Evolutionary conservation across 805 yeast genomes (phyloP), one percentile per base, ranked within the genome.

Genomic region (Blastobotrys chiropterorum): DNA sequence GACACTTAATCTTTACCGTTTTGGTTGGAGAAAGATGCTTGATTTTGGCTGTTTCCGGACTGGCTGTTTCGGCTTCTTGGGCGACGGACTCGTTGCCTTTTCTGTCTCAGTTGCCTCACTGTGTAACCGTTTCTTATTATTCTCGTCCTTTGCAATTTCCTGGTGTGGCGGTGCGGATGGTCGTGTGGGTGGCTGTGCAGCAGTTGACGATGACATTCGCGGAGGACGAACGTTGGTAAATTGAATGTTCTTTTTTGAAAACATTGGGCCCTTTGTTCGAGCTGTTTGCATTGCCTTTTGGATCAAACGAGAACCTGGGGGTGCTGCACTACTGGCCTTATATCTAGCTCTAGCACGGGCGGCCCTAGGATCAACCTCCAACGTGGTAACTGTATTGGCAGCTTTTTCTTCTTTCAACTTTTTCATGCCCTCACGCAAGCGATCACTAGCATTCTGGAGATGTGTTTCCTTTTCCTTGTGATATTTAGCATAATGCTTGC

Each of bases 401-500:
- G 55, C 62, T 42, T 61, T 60, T 41, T 61, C 64, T 47, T 56
- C 38, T 21, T 59, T 55, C 53, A 56, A 53, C 55, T 61, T 60
- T 34, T 57, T 55, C 56, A 66, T 66, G 42, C 61, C 61, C 19
- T 56, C 57, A 4, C 64, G 56, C 20, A 68, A 58, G 30, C 72
- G 55, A 19, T 67, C 67, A 49, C 77, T 72, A 48, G 75, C 78
- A 8, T 71, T 69, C 45, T 72, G 73, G 52, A 75, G 57, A 53
- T 72, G 78, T 2, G 72, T 73, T 48, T 77, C 73, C 47, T 74
- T 79, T 50, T 73, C 79, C 54, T 57, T 67, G 53, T 17, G 54
- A 49, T 51, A 65, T 56, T 48, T 48, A 20, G 34, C 38, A 46
- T 67, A 72, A 2, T 65, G 52, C n/a, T 57, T 48, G 5, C 67